Conservation (phyloP, 2,329 filamentous ascomycete genomes). For the Pseudopithomyces chartarum region DNA sequence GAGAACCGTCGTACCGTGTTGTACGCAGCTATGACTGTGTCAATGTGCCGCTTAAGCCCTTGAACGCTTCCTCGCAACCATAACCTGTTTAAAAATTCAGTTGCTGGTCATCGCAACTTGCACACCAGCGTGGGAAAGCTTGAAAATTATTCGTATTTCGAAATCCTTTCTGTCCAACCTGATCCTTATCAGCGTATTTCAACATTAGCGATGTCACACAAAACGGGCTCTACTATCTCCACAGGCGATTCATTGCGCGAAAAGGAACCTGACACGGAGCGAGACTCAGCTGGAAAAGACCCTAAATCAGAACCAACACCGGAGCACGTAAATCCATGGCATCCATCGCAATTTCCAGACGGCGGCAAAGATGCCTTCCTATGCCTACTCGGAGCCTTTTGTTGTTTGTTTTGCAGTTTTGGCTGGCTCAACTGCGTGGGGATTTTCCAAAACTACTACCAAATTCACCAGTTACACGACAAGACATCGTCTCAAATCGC, state of each 20-base stretch:
- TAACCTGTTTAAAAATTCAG: too few species aligned
- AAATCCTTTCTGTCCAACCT: not conserved
- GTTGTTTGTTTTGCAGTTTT: slow-evolving; percentile 42
- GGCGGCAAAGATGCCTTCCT: slow-evolving; percentile 44
- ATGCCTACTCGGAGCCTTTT: slow-evolving; percentile 32
- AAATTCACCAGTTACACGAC: slow-evolving; percentile 46
- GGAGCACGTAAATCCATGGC: slow-evolving; percentile 26
- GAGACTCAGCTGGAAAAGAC: not conserved
- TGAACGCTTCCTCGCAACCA: too few species aligned
- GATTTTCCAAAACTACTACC: slow-evolving; percentile 55
- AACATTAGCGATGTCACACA: slow-evolving; percentile 1
- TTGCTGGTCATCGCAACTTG: too few species aligned
- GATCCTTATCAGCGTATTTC: not conserved
- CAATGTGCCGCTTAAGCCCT: not conserved
- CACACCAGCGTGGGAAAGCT: too few species aligned
- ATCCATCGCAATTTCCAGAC: slow-evolving; percentile 44
- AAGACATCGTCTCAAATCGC: slow-evolving; percentile 49
- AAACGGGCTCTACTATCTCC: not conserved
- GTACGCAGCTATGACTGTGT: too few species aligned
- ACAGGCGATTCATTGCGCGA: not conserved
- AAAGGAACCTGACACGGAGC: not conserved
- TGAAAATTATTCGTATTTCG: too few species aligned
- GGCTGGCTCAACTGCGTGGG: slow-evolving; percentile 53
- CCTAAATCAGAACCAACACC: slow-evolving; percentile 1
- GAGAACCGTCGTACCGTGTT: not conserved